Base-by-base conservation (phyloP, 805 yeast genomes). In the Suhomyces sp. region DNA sequence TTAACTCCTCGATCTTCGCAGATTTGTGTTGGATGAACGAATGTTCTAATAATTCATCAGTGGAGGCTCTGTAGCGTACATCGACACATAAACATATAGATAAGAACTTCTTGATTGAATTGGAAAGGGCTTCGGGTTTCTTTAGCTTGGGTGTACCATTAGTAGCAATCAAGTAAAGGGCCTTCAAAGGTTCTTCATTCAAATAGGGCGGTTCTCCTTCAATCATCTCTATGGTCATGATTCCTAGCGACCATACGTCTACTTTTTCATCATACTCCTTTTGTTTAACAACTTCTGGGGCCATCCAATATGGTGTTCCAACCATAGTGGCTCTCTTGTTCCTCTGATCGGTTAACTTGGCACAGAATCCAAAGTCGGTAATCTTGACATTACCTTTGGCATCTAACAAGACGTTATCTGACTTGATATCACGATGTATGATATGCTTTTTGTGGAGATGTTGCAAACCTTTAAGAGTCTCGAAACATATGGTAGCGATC, bases 11-110 rank as follows among this genome's bases (percentile, higher is more conserved):
- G 20, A 86, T 79, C 13, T 74, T 73, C 51, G 91, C 86, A 8
- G 87, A 83, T 70, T 78, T 78, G 56, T 69, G 73, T 52, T 77
- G 79, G 53, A 88, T 80, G 62, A 87, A 88, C 48, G 82, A 78
- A 64, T 92, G 97, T 53, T 82, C 84, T 39, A 94, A 73, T 49
- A 94, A 76, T 65, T 93, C 97, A 60, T 87, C 91, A 5, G 98
- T 89, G 15, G 86, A 81, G 0, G 98, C 98, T 60, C 99, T 82
- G 63, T 86, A 87, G 61, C 87, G 82, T 43, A 91, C 97, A 67
- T 96, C 98, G 35, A 93, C 98, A 71, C 97, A 90, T 22, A 94
- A 76, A 73, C 98, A 91, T 55, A 91, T 89, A 48, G 92, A 84
- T 66, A 94, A 78, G 66, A 94, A 94, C 64, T 87, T 84, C 75